phyloP scores from a whole-genome alignment of 441 rosid genomes.

The Adansonia rubrostipa region DNA sequence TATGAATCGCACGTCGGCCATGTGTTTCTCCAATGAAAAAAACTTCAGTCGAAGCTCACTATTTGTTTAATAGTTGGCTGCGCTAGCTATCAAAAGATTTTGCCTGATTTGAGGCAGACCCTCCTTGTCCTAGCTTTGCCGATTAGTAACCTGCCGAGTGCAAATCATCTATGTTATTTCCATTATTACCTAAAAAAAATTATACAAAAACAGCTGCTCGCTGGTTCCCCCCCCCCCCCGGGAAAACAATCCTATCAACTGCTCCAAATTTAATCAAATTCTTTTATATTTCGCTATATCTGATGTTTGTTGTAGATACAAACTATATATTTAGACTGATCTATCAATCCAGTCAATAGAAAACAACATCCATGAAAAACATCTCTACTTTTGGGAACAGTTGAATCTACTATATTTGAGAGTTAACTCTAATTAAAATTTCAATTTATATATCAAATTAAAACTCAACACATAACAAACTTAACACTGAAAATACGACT shows the following conservation, averaged over 20 bases:
- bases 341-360: neutral
- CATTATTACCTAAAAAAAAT: neutral
- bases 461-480: no score
- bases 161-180: neutral
- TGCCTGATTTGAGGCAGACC: neutral
- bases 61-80: neutral
- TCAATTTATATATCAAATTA: no score
- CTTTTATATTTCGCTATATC: no score
- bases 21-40: neutral
- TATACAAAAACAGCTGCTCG: no score
- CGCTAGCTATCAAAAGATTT: no score
- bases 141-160: neutral
- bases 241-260: no score
- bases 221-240: no score
- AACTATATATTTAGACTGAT: no score
- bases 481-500: neutral
- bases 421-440: no score
- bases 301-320: no score
- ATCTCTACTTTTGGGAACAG: neutral
- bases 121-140: neutral
- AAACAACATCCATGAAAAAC: no score
- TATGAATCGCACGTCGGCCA: constrained; percentile 14
- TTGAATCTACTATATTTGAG: neutral
- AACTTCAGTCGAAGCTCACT: neutral
- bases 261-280: no score